A percentile compares a stretch with the other conserved stretches of the same genome.
phyloP scores from a whole-genome alignment of 2,329 filamentous ascomycete species.

The Exophiala viscosa region DNA sequence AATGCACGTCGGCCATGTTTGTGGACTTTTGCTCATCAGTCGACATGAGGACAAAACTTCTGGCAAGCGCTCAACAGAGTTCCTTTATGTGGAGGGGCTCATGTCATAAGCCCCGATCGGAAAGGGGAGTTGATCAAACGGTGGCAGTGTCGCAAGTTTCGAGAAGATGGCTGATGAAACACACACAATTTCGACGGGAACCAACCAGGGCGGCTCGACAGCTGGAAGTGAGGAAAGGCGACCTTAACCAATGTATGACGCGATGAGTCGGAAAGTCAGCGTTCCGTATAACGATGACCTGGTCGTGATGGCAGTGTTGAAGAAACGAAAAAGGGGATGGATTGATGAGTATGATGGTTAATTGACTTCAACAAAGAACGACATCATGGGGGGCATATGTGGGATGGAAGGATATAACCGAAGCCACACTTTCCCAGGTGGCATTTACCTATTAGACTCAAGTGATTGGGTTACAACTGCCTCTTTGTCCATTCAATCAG shows the following conservation, averaged over 20 bases:
- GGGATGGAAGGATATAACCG: not conserved
- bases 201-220: slow-evolving; percentile 21
- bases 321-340: no score
- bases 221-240: slow-evolving; percentile 8
- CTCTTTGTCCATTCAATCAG: no score
- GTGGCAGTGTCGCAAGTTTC: slow-evolving; percentile 23
- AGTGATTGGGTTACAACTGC: not conserved
- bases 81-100: slow-evolving; percentile 8
- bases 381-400: not conserved
- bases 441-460: no score
- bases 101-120: slow-evolving; percentile 11
- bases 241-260: slow-evolving; percentile 12
- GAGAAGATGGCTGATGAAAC: slow-evolving; percentile 21
- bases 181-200: slow-evolving; percentile 20
- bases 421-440: no score
- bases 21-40: slow-evolving; percentile 4
- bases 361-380: no score
- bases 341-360: not conserved
- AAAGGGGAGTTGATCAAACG: slow-evolving; percentile 25
- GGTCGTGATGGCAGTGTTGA: no score
- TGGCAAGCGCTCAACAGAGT: slow-evolving; percentile 7
- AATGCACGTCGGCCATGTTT: slow-evolving; percentile 19
- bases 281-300: slow-evolving; percentile 9
- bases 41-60: slow-evolving; percentile 9
- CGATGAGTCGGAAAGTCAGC: slow-evolving; percentile 18